Percentiles rank a stretch among this genome's conserved stretches.
Evolutionary conservation across 768 basidiomycete species (phyloP).

Genomic region (Pleurotus sapidus): DNA sequence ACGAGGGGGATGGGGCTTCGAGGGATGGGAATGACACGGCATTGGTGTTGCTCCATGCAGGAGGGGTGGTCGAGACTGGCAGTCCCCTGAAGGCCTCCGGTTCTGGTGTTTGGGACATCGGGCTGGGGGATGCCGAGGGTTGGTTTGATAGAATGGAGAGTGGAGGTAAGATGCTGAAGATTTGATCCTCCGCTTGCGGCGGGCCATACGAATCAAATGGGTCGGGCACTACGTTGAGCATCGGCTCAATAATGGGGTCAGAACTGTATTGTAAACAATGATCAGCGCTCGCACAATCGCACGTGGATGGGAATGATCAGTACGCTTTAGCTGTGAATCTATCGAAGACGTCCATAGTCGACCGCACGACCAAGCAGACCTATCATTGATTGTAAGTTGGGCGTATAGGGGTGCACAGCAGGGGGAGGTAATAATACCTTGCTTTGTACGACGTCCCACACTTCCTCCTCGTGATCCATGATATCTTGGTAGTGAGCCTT

Average conservation of each 20-base stretch:
- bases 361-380: slow-evolving; percentile 82
- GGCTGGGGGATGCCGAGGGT: slow-evolving; percentile 56
- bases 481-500: slow-evolving; percentile 84
- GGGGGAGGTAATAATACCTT: slow-evolving; percentile 48
- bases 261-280: slow-evolving; percentile 40
- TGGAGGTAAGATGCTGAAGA: slow-evolving; percentile 90
- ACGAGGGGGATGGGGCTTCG: slow-evolving; percentile 30
- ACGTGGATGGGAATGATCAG: slow-evolving; percentile 27
- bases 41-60: slow-evolving; percentile 51
- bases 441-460: slow-evolving; percentile 89
- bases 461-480: slow-evolving; percentile 88
- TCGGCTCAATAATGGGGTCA: slow-evolving; percentile 87
- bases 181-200: slow-evolving; percentile 83
- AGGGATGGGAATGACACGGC: slow-evolving; percentile 39
- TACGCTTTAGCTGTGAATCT: slow-evolving; percentile 84
- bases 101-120: slow-evolving; percentile 50
- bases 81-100: slow-evolving; percentile 31
- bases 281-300: slow-evolving; percentile 9
- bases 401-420: not conserved
- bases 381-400: slow-evolving; percentile 23
- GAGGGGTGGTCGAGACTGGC: slow-evolving; percentile 26
- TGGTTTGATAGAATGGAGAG: slow-evolving; percentile 65
- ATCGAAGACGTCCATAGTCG: slow-evolving; percentile 91
- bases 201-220: slow-evolving; percentile 93
- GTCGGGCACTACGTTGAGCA: slow-evolving; percentile 88